phyloP scores from a whole-genome alignment of 2,329 filamentous ascomycete species.

The Lachnellula cervina region DNA sequence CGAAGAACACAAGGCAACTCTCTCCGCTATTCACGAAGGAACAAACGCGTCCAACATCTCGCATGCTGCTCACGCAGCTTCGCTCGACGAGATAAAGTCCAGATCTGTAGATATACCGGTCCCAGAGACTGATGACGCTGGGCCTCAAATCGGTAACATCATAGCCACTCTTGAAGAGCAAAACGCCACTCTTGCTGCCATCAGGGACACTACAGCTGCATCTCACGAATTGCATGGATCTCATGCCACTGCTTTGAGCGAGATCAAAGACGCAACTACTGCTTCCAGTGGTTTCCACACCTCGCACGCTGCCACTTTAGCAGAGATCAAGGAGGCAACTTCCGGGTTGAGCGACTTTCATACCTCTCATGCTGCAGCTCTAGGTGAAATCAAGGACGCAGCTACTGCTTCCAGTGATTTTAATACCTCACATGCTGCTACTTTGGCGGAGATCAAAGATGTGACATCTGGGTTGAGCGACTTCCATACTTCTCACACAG shows the following conservation, averaged over 20 bases:
- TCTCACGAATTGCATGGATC: constrained; percentile 11
- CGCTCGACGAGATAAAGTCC: constrained; percentile 16
- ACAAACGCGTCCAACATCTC: neutral
- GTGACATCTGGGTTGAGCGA: constrained; percentile 6
- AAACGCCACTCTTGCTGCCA: constrained; percentile 2
- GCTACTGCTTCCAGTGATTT: constrained; percentile 4
- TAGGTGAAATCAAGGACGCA: constrained; percentile 11
- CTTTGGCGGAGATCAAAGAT: constrained; percentile 9
- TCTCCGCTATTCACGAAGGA: constrained; percentile 8
- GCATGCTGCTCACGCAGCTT: constrained; percentile 4
- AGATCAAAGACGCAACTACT: constrained; percentile 13
- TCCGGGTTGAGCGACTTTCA: constrained; percentile 9
- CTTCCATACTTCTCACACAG: constrained; percentile 6
- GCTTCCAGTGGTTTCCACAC: constrained; percentile 5
- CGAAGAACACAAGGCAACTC: constrained; percentile 6
- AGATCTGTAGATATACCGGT: constrained; percentile 2
- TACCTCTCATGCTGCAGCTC: constrained; percentile 3
- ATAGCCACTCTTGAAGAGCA: constrained; percentile 10
- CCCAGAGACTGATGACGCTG: neutral
- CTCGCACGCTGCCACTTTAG: constrained; percentile 1
- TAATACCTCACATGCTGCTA: constrained; percentile 2
- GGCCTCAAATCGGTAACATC: neutral
- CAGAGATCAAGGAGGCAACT: constrained; percentile 9
- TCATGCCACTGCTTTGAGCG: constrained; percentile 11
- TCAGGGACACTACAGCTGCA: neutral